Conservation (phyloP, 2,329 filamentous ascomycete species). For the Colletotrichum costaricense region DNA sequence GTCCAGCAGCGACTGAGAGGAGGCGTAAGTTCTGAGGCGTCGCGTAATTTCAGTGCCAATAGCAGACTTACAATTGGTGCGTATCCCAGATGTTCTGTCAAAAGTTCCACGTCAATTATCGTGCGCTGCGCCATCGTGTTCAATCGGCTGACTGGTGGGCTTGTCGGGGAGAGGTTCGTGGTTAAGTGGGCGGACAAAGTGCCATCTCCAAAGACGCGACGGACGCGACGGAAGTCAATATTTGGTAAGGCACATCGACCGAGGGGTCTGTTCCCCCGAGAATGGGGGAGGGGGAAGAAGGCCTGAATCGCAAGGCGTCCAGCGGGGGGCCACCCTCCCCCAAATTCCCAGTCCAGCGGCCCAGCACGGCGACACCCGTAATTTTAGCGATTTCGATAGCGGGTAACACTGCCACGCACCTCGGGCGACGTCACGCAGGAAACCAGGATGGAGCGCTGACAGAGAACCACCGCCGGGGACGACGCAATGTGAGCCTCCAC, state of each 20-base stretch:
- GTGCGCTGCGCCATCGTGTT: constrained; percentile 41
- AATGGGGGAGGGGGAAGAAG: background rate
- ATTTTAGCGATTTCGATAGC: constrained; percentile 7
- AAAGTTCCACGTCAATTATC: constrained; percentile 71
- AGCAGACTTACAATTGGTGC: constrained; percentile 80
- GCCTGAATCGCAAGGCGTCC: constrained; percentile 33
- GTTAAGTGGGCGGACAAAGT: constrained; percentile 1
- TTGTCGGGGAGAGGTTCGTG: background rate
- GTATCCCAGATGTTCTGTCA: constrained; percentile 96
- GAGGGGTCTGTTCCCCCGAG: background rate
- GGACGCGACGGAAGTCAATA: constrained; percentile 35
- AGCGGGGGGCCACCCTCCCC: background rate
- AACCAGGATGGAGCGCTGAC: constrained; percentile 31
- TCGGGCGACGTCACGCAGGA: constrained; percentile 27
- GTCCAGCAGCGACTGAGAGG: constrained; percentile 84
- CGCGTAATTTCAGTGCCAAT: background rate
- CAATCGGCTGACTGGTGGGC: background rate
- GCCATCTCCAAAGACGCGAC: constrained; percentile 26
- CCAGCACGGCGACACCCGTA: background rate
- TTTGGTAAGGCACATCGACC: constrained; percentile 14
- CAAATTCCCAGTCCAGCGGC: constrained; percentile 5
- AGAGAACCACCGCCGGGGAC: constrained; percentile 28
- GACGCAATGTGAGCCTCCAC: constrained; percentile 17
- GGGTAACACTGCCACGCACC: constrained; percentile 26
- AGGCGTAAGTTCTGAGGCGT: constrained; percentile 19